These are phyloP conservation scores for Aspergillus japonicus DNA, from an alignment of 2,329 filamentous ascomycete species.

Conservation along the genomic window DNA sequence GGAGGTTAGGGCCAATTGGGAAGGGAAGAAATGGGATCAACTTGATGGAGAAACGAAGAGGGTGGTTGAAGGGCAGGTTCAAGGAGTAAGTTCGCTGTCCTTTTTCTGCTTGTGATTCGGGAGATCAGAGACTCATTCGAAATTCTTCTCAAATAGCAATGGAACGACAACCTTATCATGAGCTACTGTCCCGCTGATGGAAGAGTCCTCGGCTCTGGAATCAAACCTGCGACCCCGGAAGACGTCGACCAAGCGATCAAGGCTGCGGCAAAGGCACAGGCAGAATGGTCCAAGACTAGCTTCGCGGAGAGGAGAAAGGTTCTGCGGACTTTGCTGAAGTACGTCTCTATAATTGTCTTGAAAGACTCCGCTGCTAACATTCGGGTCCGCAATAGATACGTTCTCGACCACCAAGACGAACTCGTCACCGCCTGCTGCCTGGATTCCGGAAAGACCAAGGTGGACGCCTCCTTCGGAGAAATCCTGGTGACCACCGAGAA, in stretches of 20 bases:
- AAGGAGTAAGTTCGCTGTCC: constrained; percentile 33
- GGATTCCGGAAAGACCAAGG: constrained; percentile 93
- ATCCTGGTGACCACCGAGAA: constrained; percentile 93
- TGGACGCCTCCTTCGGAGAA: constrained; percentile 91
- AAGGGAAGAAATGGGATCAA: constrained; percentile 38
- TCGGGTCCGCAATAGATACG: constrained; percentile 49
- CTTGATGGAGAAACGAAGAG: constrained; percentile 33
- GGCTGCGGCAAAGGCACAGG: constrained; percentile 71
- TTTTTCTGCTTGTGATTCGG: neutral
- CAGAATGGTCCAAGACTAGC: constrained; percentile 71
- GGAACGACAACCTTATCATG: constrained; percentile 40
- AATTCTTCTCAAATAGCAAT: constrained; percentile 29
- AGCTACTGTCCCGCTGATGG: constrained; percentile 78
- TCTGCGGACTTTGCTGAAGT: constrained; percentile 73
- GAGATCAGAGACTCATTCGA: neutral
- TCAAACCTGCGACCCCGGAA: constrained; percentile 69
- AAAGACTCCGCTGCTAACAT: neutral
- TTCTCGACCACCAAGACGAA: constrained; percentile 83
- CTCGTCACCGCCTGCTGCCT: constrained; percentile 84
- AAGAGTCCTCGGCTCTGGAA: constrained; percentile 65
- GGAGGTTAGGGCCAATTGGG: constrained; percentile 33
- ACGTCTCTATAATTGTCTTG: constrained; percentile 17
- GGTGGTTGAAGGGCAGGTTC: constrained; percentile 39
- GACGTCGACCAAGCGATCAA: constrained; percentile 78
- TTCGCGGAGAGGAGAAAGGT: constrained; percentile 77